Base-by-base conservation (phyloP, 768 basidiomycete genomes). In the Trametes elegans region DNA sequence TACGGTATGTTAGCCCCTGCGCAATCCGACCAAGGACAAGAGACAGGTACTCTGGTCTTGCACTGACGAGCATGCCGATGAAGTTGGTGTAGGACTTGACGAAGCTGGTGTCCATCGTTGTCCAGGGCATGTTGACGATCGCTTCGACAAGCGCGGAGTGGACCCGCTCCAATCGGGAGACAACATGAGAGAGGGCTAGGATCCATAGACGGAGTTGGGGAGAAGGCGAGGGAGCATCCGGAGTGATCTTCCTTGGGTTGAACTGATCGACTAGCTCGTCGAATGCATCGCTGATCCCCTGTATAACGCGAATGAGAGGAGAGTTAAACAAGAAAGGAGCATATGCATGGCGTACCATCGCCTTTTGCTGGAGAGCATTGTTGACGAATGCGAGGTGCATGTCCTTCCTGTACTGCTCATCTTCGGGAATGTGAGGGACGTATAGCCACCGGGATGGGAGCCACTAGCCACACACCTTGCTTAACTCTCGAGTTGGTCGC, bases 201-300 rank as follows among this genome's bases (percentile, higher is more conserved):
- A 99, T 79, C 89, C 90, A 94, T 5, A 85, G 73, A 10, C 88
- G 83, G 41, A 95, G 71, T 60, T 91, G 83, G 48, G 76, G 64
- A 46, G 76, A 64, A 31, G 79, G 68, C 29, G 71, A 57, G 28
- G 70, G 63, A 6, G 64, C 57, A 48, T 71, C 64, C 35, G 63
- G 55, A 0, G 77, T 62, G 18, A 68, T 68, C 14, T 71, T 71
- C 57, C 79, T 81, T 10, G 74, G 71, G 61, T 82, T 83, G 69
- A 99, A 98, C 61, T 95, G 92, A 50, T 85, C 79, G 6, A 98
- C 85, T 28, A 99, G 85, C 59, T 95, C 90, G 59, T 97, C 86
- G 68, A 93, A 98, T 16, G 87, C 78, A 43, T 86, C 84, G 53
- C 77, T 76, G 53, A 79, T 76, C 38, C 92, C 89, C 90, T 96